Evolutionary conservation across 768 basidiomycete genomes (phyloP).

Genomic region (Mycena rosella): DNA sequence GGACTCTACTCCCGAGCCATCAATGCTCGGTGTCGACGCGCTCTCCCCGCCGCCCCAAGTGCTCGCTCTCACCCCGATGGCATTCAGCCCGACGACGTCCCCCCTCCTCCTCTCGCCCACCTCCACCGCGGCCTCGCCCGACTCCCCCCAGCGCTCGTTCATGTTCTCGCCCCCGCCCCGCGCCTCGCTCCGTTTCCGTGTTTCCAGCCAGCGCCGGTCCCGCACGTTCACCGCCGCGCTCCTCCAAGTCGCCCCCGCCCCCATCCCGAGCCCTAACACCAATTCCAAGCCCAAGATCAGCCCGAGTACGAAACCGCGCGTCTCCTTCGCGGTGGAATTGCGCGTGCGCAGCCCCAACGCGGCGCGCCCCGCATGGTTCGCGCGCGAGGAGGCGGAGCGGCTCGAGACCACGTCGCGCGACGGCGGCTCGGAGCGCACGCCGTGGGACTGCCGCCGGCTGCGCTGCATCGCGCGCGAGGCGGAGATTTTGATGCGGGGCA

Average conservation of each 20-base stretch:
- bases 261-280: too few species aligned
- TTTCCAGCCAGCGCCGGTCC: too few species aligned
- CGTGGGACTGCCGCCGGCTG: too few species aligned
- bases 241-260: too few species aligned
- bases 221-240: too few species aligned
- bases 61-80: neutral
- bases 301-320: neutral
- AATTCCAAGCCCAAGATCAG: too few species aligned
- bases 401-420: too few species aligned
- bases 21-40: neutral
- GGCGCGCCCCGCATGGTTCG: conserved; percentile 3
- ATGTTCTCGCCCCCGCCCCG: neutral
- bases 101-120: too few species aligned
- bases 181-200: too few species aligned
- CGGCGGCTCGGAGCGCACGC: too few species aligned
- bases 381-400: neutral
- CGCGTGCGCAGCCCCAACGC: neutral
- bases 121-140: neutral
- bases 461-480: neutral
- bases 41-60: neutral
- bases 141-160: neutral
- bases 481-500: too few species aligned
- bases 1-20: neutral
- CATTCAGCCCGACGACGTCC: neutral
- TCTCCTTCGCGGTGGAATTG: neutral